Evolutionary conservation across 805 yeast species (phyloP), one percentile per base, ranked within the genome.

Genomic region (Ogataea chonburiensis): DNA sequence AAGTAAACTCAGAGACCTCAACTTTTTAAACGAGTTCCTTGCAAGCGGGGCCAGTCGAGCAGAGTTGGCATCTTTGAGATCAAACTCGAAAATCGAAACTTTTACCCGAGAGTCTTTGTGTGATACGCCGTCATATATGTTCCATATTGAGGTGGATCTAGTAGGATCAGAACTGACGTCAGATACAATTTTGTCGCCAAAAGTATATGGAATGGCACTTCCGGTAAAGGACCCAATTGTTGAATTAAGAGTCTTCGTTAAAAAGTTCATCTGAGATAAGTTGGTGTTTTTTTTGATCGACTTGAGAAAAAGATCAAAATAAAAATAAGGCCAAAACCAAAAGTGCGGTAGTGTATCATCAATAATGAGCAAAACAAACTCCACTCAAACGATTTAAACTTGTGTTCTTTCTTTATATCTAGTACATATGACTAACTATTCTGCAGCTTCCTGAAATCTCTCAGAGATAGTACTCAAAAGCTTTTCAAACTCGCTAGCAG

Each of bases 401-500:
- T n/a, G n/a, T n/a, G n/a, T n/a, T n/a, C n/a, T n/a, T 29, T 20
- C 15, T 21, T 20, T 20, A 21, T 13, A 14, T 7, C 21, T 13
- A 4, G 23, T 17, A n/a, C 21, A 20, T 22, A 23, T 24, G 11
- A 14, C 10, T 23, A 4, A 9, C 23, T 77, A 91, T 69, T 91
- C 98, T 40, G 95, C 77, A 21, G 96, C 94, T 65, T 91, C 97
- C 46, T 95, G 91, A 68, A 93, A 93, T 66, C 86, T 80, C 63
- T 93, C 98, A 50, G 84, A 75, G 56, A 93, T 86, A 53, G 69
- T 75, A 37, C 78, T 64, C 56, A 84, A 70, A 56, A 93, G 75
- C 53, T 78, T 80, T 50, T 78, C 85, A 66, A 87, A 91, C 64
- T 86, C 88, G 50, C 68, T 76, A 51, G 73, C 74, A 50, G 83